Evolutionary conservation across 1,284 basidiomycete genomes (phyloP).

Genomic region (Trametes sp.): DNA sequence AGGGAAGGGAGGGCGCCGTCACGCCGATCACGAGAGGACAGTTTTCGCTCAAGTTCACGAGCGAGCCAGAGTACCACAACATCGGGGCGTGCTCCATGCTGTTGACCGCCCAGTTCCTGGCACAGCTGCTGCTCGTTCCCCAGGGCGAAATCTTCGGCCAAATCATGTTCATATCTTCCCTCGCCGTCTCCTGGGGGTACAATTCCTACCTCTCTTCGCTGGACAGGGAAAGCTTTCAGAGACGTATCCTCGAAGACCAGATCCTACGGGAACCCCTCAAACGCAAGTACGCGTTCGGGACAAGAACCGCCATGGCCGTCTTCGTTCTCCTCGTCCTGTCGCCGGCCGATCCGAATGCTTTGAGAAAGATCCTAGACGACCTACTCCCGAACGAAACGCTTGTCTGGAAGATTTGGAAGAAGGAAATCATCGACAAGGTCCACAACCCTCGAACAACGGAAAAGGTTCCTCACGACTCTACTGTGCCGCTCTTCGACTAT

Average conservation of each 20-base stretch:
- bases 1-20: slow-evolving; percentile 20
- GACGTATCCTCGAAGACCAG: slow-evolving; percentile 12
- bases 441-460: background rate
- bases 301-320: slow-evolving; percentile 23
- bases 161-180: slow-evolving; percentile 28
- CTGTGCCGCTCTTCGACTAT: background rate
- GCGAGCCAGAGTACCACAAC: slow-evolving; percentile 19
- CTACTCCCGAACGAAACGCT: slow-evolving; percentile 24
- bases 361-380: slow-evolving; percentile 19
- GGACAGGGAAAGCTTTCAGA: slow-evolving; percentile 24
- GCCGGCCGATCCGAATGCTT: background rate
- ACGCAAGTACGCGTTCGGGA: slow-evolving; percentile 22
- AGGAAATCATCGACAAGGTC: slow-evolving; percentile 8
- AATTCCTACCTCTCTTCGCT: slow-evolving; percentile 27
- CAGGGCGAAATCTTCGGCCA: slow-evolving; percentile 29
- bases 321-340: slow-evolving; percentile 24
- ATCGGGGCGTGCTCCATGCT: slow-evolving; percentile 26
- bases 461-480: background rate
- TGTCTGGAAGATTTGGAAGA: slow-evolving; percentile 21
- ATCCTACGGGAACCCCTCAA: background rate
- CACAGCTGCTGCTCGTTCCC: slow-evolving; percentile 29
- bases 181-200: slow-evolving; percentile 29
- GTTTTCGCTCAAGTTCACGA: slow-evolving; percentile 19
- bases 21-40: slow-evolving; percentile 22
- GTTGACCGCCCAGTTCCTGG: slow-evolving; percentile 27